Evolutionary conservation across 2,329 filamentous ascomycete species (phyloP), one percentile per base, ranked within the genome.

Genomic region (Aaosphaeria pasadenensis): DNA sequence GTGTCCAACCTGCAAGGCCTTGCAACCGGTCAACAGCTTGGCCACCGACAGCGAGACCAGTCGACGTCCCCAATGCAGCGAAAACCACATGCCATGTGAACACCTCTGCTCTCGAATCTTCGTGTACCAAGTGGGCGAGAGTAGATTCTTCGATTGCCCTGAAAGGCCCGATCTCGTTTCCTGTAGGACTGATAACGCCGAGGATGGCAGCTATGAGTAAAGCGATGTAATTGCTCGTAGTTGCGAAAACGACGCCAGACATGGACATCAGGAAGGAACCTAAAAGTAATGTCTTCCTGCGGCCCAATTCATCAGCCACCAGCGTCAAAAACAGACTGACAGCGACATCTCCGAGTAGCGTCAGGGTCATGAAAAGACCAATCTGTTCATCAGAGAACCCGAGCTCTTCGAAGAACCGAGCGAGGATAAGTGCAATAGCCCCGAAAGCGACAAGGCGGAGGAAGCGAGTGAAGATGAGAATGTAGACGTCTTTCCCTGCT

Each of bases 161-260:
- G 42, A 73, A 73, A 3, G 70, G 70, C 5, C 70, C 70, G 53
- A 73, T 71, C 53, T 73, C 70, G 36, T 66, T 70, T 30, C 70
- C 70, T 38, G 58, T 67, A 7, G 67, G 65, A 48, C 66, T 70
- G 11, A 73, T 66, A 0, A 73, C 69, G 1, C 70, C 70, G 5
- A 72, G 41, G 9, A 72, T 61, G 4, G 70, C 68, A 2, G 68
- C 69, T 4, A 55, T 17, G 3, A 73, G 55, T 17, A 73, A 40
- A 2, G 62, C 52, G 30, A 54, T 47, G 44, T 70, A 72, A 33
- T 63, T 63, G 17, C 51, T 58, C 13, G 57, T 63, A 3, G 55
- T 51, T 1, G 68, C 69, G 47, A 73, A 72, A 5, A 71, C 58
- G 0, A 57, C 56, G 4, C 70, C 70, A 1, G 64, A 63, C 0